These are phyloP conservation scores for Marchantia polymorpha DNA, from an alignment of 225 moss, liverwort and hornwort species.

Conservation along the genomic window DNA sequence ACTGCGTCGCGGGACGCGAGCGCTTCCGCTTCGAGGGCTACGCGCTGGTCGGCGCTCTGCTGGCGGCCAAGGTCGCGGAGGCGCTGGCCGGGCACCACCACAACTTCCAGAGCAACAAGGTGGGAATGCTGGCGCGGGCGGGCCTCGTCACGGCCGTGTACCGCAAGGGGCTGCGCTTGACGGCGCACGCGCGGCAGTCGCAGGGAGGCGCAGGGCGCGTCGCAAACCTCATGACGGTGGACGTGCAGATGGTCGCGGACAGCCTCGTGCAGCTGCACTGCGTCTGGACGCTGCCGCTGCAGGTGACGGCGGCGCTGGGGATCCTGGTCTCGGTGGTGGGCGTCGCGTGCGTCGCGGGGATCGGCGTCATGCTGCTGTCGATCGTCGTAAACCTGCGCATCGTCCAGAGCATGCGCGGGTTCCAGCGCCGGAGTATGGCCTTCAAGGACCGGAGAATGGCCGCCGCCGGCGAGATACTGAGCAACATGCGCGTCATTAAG, in stretches of 20 bases:
- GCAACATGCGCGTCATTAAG: conserved; percentile 72
- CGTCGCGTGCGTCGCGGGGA: conserved; percentile 61
- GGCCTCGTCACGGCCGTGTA: conserved; percentile 61
- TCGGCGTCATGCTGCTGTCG: conserved; percentile 27
- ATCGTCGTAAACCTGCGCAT: conserved; percentile 50
- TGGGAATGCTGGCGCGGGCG: conserved; percentile 55
- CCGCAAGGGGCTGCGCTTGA: conserved; percentile 61
- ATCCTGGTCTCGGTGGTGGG: conserved; percentile 40
- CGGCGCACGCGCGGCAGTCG: conserved; percentile 37
- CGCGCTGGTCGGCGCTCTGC: conserved; percentile 19
- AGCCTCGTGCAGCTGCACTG: conserved; percentile 47
- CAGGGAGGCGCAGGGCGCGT: conserved; percentile 75
- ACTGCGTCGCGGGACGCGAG: conserved; percentile 23
- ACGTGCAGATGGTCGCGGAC: conserved; percentile 51
- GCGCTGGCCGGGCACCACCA: conserved; percentile 56
- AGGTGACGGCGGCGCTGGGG: conserved; percentile 49
- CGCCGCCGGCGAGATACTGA: conserved; percentile 56
- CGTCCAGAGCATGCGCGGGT: conserved; percentile 30
- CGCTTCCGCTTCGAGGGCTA: conserved; percentile 28
- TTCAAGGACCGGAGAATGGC: conserved; percentile 56
- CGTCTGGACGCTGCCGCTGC: conserved; percentile 65
- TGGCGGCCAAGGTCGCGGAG: conserved; percentile 50
- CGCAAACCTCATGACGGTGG: conserved; percentile 75
- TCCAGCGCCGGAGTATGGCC: conserved; percentile 52
- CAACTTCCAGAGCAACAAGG: conserved; percentile 43